Percentiles rank a stretch among this genome's conserved stretches.
Conservation (phyloP, 441 rosid species). For the Sinapis alba region DNA sequence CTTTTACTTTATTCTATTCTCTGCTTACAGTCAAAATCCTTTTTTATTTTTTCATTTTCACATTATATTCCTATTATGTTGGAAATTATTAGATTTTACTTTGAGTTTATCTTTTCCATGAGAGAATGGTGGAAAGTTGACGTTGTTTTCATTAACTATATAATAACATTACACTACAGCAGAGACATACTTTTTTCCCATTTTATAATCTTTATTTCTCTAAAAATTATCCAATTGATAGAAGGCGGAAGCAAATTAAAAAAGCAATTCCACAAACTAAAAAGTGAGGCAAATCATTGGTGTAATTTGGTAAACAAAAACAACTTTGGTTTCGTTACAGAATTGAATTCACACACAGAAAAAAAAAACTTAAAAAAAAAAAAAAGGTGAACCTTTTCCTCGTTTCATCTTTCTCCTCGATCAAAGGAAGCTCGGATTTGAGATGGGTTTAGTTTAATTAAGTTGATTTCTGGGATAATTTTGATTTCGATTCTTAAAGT, state of each 20-base stretch:
- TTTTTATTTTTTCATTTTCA: neutral
- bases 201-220: conserved; percentile 13
- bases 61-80: conserved; percentile 1
- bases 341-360: neutral
- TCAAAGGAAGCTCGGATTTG: conserved; percentile 7
- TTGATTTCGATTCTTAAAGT: conserved; percentile 20
- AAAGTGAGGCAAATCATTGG: neutral
- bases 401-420: neutral
- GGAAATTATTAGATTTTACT: neutral
- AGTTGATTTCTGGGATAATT: conserved; percentile 24
- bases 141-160: conserved; percentile 13
- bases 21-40: conserved; percentile 12
- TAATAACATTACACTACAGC: neutral
- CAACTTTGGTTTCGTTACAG: conserved; percentile 5
- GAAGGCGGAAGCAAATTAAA: conserved; percentile 4
- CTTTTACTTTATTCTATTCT: neutral
- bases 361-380: neutral
- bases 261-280: conserved; percentile 34
- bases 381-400: conserved; percentile 14
- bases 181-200: neutral
- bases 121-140: conserved; percentile 19
- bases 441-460: neutral
- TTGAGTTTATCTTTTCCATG: conserved; percentile 10
- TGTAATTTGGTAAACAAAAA: conserved; percentile 18
- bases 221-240: neutral